Base-by-base conservation (phyloP, 2,329 filamentous ascomycete genomes). In the Hypoxylon sp. region DNA sequence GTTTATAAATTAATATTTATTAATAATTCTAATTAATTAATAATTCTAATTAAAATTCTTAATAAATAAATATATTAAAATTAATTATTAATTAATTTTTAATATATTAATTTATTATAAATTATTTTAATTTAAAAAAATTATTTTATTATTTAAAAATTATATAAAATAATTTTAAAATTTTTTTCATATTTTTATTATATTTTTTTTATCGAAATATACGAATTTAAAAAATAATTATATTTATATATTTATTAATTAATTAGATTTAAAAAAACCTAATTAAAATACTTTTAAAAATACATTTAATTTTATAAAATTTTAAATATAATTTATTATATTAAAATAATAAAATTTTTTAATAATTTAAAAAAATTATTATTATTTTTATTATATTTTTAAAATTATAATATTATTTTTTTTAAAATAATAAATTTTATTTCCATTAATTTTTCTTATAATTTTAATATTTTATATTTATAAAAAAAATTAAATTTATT, bases 361-460 rank as follows among this genome's bases (percentile, higher is more conserved):
- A 19, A 43, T 19, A 19, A 19, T 37, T 37, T 37, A 13, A 37
- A 13, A n/a, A n/a, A n/a, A n/a, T n/a, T n/a, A n/a, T n/a, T n/a
- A n/a, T n/a, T 13, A 37, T 13, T 37, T 37, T 37, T 37, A 37
- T 19, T 43, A 19, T 43, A 19, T 43, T 43, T 43, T 19, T 19
- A 43, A 43, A 43, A 43, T 43, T 43, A 19, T 43, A 43, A 43
- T 43, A 19, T 7, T 37, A 43, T 19, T 19, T 43, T n/a, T n/a
- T n/a, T n/a, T n/a, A n/a, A 43, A 19, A 43, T 43, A 43, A 43
- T 43, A 43, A 43, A 43, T 37, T 37, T 37, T 4, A 6, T 37
- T 37, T 37, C 15, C 15, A 37, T 37, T 15, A 37, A 37, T 6
- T 11, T 37, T 6, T 8, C 15, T 37, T 37, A 37, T 11, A 37